phyloP scores from a whole-genome alignment of 257 asterid genomes.

The Perilla frutescens region DNA sequence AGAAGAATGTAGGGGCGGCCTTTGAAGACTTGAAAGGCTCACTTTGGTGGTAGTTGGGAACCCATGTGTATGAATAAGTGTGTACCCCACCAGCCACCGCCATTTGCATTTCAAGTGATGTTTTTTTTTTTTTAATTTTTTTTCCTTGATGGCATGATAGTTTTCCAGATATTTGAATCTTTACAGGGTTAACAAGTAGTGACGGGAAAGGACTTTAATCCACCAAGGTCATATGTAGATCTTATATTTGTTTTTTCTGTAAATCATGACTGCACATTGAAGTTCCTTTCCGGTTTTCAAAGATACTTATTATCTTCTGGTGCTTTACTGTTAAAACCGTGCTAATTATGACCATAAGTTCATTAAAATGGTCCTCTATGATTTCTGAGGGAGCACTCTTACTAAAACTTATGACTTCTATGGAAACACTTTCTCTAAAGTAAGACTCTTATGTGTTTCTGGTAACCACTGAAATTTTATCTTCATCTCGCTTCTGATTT shows the following conservation, averaged over 20 bases:
- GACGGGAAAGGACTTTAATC: too few relatives aligned
- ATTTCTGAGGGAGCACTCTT: constrained; percentile 26
- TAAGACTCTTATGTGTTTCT: neutral
- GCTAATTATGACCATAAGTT: too few relatives aligned
- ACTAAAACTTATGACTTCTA: neutral
- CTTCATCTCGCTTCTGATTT: neutral
- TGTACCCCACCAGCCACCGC: neutral
- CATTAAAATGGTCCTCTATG: neutral
- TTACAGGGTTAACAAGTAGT: too few relatives aligned
- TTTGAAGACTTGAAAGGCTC: constrained; percentile 7
- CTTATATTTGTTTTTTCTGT: neutral
- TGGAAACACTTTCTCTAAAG: neutral
- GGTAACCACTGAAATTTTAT: neutral
- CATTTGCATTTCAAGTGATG: neutral
- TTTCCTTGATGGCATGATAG: too few relatives aligned
- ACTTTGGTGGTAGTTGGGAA: neutral
- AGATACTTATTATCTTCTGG: too few relatives aligned
- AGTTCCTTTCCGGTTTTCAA: too few relatives aligned
- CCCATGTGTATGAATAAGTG: neutral
- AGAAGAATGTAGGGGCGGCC: neutral
- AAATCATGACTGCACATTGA: too few relatives aligned
- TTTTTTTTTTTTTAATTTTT: too few relatives aligned
- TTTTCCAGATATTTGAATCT: too few relatives aligned
- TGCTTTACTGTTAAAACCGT: too few relatives aligned
- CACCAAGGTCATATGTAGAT: neutral